Percentiles rank a stretch among this genome's conserved stretches.
Conservation (phyloP, 306 rosid species). For the Echinosophora koreensis region DNA sequence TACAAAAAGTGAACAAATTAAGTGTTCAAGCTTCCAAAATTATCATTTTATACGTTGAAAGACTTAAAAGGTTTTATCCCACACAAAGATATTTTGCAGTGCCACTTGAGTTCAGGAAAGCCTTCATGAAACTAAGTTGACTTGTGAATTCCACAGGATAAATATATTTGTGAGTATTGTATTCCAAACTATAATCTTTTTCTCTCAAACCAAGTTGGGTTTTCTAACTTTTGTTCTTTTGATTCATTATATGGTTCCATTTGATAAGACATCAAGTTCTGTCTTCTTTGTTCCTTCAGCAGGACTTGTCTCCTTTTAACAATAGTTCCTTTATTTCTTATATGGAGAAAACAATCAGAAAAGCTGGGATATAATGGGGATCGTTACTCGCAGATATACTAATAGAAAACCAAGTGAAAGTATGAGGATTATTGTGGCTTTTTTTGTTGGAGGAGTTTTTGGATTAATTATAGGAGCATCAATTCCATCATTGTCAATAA, state of each 20-base stretch:
- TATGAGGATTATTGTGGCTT: constrained; percentile 81
- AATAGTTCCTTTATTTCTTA: constrained; percentile 40
- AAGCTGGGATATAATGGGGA: constrained; percentile 80
- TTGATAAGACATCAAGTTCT: constrained; percentile 29
- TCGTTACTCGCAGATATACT: constrained; percentile 70
- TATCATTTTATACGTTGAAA: too few species aligned
- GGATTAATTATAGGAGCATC: constrained; percentile 93
- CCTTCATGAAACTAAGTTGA: background rate
- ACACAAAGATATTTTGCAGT: too few species aligned
- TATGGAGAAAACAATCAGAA: constrained; percentile 55
- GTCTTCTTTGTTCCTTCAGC: constrained; percentile 45
- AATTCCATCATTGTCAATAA: constrained; percentile 70
- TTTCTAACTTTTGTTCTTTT: constrained; percentile 28
- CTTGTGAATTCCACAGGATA: background rate
- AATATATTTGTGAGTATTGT: constrained; percentile 6
- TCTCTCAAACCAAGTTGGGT: constrained; percentile 8
- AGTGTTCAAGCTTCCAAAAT: too few species aligned
- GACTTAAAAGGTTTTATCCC: too few species aligned
- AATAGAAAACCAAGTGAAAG: constrained; percentile 83
- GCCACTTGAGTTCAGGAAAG: too few species aligned
- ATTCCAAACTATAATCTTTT: background rate
- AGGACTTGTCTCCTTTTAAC: constrained; percentile 45
- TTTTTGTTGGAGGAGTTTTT: constrained; percentile 81
- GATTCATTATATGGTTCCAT: constrained; percentile 33
- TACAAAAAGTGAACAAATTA: too few species aligned